A percentile compares a stretch with the other conserved stretches of the same genome.
Conservation (phyloP, 352 stramenopile species). For the Globisporangium parvum region DNA sequence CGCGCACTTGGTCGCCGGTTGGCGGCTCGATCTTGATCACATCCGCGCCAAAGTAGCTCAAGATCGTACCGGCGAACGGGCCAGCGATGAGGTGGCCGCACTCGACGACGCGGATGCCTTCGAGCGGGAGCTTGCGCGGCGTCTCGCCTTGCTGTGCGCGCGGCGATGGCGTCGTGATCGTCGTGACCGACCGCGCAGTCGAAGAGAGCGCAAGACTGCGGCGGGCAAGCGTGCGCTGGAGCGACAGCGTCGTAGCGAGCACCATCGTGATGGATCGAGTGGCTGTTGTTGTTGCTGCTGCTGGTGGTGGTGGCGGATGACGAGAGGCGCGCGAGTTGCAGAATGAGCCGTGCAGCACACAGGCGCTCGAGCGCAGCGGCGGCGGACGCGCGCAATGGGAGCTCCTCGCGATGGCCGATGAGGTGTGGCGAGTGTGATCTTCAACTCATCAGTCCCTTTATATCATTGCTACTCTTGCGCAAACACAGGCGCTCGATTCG, state of each 20-base stretch:
- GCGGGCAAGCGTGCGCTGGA: background rate
- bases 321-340: background rate
- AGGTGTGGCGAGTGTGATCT: too few species aligned
- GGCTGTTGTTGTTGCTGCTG: too few species aligned
- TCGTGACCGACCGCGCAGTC: constrained; percentile 10
- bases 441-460: background rate
- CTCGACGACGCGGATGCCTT: constrained; percentile 71
- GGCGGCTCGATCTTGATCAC: constrained; percentile 89
- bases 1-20: constrained; percentile 76
- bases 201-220: background rate
- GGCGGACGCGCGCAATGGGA: too few species aligned
- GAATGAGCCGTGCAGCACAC: background rate
- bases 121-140: constrained; percentile 36
- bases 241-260: background rate
- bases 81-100: constrained; percentile 78
- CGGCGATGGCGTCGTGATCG: background rate
- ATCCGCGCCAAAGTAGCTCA: constrained; percentile 88
- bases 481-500: too few species aligned
- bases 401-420: too few species aligned
- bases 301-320: too few species aligned
- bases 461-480: background rate
- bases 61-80: constrained; percentile 75
- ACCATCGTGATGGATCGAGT: background rate
- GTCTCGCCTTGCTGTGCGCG: background rate
- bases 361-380: too few species aligned